Evolutionary conservation across 2,329 filamentous ascomycete species (phyloP).

Genomic region (Trichophyton equinum): DNA sequence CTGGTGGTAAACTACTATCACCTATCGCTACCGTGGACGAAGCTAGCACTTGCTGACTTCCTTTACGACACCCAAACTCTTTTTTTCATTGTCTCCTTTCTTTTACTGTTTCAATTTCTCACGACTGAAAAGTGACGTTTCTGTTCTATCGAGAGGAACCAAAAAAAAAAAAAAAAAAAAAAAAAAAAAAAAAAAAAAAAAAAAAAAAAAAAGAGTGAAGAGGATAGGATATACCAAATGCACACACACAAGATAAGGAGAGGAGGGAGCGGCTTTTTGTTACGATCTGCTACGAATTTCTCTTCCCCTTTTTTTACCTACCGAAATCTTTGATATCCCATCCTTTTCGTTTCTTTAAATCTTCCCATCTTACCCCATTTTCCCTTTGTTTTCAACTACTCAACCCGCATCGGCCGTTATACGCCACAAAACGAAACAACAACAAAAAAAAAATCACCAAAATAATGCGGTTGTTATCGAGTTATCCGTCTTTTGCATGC

Average conservation of each 20-base stretch:
- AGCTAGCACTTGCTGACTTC: conserved; percentile 1
- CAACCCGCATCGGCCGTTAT: not conserved
- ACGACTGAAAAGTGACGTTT: conserved; percentile 13
- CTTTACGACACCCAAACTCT: not conserved
- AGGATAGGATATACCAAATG: not conserved
- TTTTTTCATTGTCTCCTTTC: conserved; percentile 10
- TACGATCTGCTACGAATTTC: conserved; percentile 34
- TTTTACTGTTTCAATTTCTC: conserved; percentile 24
- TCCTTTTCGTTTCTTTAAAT: conserved; percentile 8
- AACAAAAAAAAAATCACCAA: not conserved
- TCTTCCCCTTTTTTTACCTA: conserved; percentile 5
- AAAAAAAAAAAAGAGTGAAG: not conserved
- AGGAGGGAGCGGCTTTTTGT: conserved; percentile 29
- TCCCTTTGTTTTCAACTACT: not conserved
- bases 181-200: not conserved
- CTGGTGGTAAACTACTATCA: conserved; percentile 35
- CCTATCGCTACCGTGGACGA: not conserved
- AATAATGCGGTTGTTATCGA: conserved; percentile 9
- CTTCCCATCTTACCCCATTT: conserved; percentile 1
- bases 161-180: not conserved
- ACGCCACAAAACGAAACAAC: not conserved
- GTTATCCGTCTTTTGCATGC: not conserved
- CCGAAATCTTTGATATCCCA: conserved; percentile 8
- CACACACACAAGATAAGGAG: not conserved
- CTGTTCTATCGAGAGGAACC: not conserved